Percentiles rank a stretch among this genome's conserved stretches.
These are phyloP conservation scores for Cicer yamashitae DNA, from an alignment of 306 rosid species.

Conservation along the genomic window DNA sequence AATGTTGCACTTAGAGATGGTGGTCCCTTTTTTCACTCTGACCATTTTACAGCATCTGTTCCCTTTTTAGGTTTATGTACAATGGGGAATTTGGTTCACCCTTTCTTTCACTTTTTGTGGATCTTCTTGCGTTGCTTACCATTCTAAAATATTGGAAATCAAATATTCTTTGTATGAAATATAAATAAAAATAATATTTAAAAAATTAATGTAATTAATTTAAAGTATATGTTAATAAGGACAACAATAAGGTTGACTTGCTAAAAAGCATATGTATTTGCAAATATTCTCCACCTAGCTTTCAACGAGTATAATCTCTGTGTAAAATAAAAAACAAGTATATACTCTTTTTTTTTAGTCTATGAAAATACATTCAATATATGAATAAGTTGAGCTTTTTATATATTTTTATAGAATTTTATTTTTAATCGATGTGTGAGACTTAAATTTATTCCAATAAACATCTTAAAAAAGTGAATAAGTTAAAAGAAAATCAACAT, in stretches of 20 bases:
- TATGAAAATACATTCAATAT: too few species aligned
- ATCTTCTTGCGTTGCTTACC: slow-evolving; percentile 39
- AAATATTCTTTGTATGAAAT: neutral
- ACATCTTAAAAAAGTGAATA: too few species aligned
- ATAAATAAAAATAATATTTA: too few species aligned
- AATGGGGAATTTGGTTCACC: slow-evolving; percentile 56
- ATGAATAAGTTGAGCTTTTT: too few species aligned
- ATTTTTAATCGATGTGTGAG: too few species aligned
- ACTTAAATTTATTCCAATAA: too few species aligned
- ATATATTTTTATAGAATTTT: too few species aligned
- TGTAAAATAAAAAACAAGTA: too few species aligned
- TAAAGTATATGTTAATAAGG: slow-evolving; percentile 40
- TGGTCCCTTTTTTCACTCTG: slow-evolving; percentile 49
- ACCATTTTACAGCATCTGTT: slow-evolving; percentile 11
- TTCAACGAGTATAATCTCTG: neutral
- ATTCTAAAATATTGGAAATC: slow-evolving; percentile 39
- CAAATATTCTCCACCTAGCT: neutral
- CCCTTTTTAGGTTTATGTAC: slow-evolving; percentile 26
- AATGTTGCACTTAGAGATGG: neutral
- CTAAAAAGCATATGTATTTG: slow-evolving; percentile 26
- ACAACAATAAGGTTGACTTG: slow-evolving; percentile 46
- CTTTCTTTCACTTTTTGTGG: slow-evolving; percentile 29
- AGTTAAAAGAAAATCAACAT: neutral
- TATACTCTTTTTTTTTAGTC: too few species aligned
- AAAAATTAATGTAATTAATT: too few species aligned